Percentiles rank a stretch among this genome's conserved stretches.
Evolutionary conservation across 331 rosid species (phyloP).

Genomic region (Acacia pycnantha): DNA sequence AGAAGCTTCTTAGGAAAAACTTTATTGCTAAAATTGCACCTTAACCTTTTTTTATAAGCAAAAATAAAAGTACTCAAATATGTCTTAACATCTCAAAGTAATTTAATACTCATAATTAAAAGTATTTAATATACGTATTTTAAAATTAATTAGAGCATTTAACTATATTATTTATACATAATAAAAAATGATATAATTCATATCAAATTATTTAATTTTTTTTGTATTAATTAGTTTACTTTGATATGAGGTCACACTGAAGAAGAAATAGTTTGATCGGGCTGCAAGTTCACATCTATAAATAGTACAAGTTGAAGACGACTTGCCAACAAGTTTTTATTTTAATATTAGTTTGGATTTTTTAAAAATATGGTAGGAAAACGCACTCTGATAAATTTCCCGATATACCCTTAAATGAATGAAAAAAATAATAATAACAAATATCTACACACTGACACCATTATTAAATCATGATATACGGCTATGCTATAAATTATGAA

Average conservation of each 20-base stretch:
- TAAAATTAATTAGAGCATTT: not conserved
- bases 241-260: slow-evolving; percentile 16
- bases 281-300: slow-evolving; percentile 25
- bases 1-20: no score
- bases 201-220: not conserved
- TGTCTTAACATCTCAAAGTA: not conserved
- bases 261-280: slow-evolving; percentile 22
- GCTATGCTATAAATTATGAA: not conserved
- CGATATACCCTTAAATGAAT: not conserved
- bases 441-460: not conserved
- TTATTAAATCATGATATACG: not conserved
- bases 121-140: not conserved
- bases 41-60: not conserved
- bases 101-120: not conserved
- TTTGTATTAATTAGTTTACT: not conserved
- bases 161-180: not conserved
- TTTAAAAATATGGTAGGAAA: not conserved
- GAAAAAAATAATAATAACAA: not conserved
- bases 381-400: not conserved
- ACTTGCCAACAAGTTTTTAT: slow-evolving; percentile 42
- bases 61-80: not conserved
- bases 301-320: slow-evolving; percentile 54
- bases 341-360: not conserved
- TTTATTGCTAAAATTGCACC: no score
- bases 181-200: not conserved